These are phyloP conservation scores for Geotrichum bryndzae DNA, from an alignment of 1,139 yeast genomes.

Conservation along the genomic window DNA sequence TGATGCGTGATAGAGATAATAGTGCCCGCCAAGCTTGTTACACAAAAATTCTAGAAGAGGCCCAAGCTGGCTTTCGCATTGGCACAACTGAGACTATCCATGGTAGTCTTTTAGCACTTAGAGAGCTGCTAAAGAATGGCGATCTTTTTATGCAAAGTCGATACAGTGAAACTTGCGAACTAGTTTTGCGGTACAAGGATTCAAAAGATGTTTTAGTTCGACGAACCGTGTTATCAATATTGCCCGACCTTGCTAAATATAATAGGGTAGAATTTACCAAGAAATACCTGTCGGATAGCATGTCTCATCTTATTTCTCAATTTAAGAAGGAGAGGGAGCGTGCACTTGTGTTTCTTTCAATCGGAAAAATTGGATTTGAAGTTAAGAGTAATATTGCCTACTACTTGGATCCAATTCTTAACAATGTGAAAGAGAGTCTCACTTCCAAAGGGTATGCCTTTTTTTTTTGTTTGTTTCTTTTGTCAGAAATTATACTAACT, in stretches of 20 bases:
- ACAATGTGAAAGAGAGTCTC: conserved; percentile 76
- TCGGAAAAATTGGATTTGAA: conserved; percentile 78
- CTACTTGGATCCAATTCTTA: conserved; percentile 78
- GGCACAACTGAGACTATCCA: conserved; percentile 67
- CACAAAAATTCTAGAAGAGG: conserved; percentile 58
- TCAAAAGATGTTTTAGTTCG: conserved; percentile 71
- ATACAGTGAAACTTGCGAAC: conserved; percentile 73
- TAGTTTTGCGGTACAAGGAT: conserved; percentile 67
- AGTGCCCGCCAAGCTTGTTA: conserved; percentile 70
- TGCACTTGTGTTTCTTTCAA: conserved; percentile 69
- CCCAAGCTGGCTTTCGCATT: conserved; percentile 33
- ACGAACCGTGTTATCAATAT: conserved; percentile 72
- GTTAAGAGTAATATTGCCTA: conserved; percentile 85
- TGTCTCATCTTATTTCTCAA: conserved; percentile 71
- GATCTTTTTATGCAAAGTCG: conserved; percentile 64
- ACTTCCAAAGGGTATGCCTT: conserved; percentile 51
- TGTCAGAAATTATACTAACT: conserved; percentile 11
- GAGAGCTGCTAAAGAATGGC: conserved; percentile 66
- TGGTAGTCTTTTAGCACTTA: conserved; percentile 76
- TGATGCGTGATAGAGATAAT: conserved; percentile 74
- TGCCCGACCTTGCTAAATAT: conserved; percentile 78
- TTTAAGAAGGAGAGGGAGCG: conserved; percentile 73
- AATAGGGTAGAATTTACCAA: conserved; percentile 74
- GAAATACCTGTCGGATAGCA: conserved; percentile 72
- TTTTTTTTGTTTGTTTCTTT: not conserved